Evolutionary conservation across 345 rosid species (phyloP).

Genomic region (Salix viminalis): DNA sequence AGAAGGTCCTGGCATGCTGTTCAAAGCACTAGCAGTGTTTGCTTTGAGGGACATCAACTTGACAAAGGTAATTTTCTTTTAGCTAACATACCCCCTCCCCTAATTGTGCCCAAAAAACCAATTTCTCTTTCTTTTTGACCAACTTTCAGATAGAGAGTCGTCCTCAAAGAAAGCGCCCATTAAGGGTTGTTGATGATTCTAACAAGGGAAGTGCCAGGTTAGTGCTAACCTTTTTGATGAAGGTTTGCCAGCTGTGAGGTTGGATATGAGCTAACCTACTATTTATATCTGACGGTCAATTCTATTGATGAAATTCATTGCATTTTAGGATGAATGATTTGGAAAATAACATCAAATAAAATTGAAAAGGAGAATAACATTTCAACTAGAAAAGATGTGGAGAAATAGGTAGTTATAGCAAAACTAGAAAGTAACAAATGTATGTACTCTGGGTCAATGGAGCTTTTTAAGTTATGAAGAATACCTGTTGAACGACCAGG

Average conservation of each 20-base stretch:
- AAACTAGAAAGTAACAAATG: background rate
- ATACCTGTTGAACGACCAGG: background rate
- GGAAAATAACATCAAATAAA: background rate
- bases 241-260: background rate
- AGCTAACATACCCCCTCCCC: background rate
- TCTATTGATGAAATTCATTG: background rate
- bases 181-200: slow-evolving; percentile 77
- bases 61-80: slow-evolving; percentile 49
- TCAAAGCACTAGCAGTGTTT: slow-evolving; percentile 90
- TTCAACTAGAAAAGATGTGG: background rate
- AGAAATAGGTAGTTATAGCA: background rate
- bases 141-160: slow-evolving; percentile 81
- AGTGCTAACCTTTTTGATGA: slow-evolving; percentile 17
- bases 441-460: background rate
- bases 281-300: background rate
- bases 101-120: background rate
- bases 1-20: slow-evolving; percentile 88
- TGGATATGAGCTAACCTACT: background rate
- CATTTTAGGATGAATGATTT: background rate
- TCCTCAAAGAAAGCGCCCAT: slow-evolving; percentile 65
- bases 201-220: slow-evolving; percentile 77
- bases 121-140: background rate
- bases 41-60: slow-evolving; percentile 75
- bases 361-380: background rate
- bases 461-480: background rate